Conservation (phyloP, 805 yeast species). For the Spathaspora arborariae region DNA sequence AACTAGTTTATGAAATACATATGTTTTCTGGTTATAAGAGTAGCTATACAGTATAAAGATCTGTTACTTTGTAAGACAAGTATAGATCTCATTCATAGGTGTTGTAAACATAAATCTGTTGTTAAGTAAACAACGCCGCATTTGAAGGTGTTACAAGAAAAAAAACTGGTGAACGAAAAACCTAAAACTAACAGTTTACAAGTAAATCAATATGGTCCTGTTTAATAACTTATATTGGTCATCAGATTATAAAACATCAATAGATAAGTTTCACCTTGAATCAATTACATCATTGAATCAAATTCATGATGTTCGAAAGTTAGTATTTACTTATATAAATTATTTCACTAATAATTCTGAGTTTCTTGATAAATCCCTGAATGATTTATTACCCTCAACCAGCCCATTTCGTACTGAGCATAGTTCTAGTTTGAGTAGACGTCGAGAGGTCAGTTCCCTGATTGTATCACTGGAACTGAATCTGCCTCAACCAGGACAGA, state of each 20-base stretch:
- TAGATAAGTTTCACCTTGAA: slow-evolving; percentile 27
- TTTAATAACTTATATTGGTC: too few relatives aligned
- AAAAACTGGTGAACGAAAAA: too few relatives aligned
- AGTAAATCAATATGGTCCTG: too few relatives aligned
- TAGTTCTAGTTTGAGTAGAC: neutral
- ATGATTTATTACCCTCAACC: slow-evolving; percentile 19
- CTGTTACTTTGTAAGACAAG: too few relatives aligned
- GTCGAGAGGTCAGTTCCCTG: neutral
- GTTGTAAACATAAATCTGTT: too few relatives aligned
- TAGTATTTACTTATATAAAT: slow-evolving; percentile 35
- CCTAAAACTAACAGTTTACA: too few relatives aligned
- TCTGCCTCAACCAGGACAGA: neutral
- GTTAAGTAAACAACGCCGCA: too few relatives aligned
- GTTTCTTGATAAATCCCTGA: slow-evolving; percentile 24
- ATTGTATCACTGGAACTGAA: neutral
- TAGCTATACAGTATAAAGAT: too few relatives aligned
- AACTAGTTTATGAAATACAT: too few relatives aligned
- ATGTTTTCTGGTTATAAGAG: too few relatives aligned
- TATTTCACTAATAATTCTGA: slow-evolving; percentile 34
- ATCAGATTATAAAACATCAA: slow-evolving; percentile 36
- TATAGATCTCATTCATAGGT: too few relatives aligned
- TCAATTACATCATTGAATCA: slow-evolving; percentile 31
- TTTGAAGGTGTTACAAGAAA: too few relatives aligned
- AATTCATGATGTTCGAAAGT: slow-evolving; percentile 36
- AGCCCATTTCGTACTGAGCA: slow-evolving; percentile 12